phyloP scores from a whole-genome alignment of 2,329 filamentous ascomycete species.

The Neonectria faginata region DNA sequence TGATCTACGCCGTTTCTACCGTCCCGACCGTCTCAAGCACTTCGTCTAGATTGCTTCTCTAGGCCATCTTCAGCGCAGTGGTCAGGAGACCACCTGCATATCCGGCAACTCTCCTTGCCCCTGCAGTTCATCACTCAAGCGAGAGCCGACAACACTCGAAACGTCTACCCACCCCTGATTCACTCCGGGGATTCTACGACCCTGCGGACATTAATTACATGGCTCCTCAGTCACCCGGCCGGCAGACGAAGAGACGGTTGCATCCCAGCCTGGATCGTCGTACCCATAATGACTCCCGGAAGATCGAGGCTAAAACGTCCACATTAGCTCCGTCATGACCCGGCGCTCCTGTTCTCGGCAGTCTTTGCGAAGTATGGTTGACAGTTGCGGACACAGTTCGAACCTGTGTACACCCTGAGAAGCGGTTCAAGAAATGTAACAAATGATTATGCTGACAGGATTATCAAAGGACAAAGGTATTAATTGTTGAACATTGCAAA shows the following conservation, averaged over 20 bases:
- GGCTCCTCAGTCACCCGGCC: not conserved
- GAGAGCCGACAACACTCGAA: not conserved
- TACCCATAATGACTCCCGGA: not conserved
- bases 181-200: not conserved
- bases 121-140: slow-evolving; percentile 4
- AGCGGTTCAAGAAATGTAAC: not conserved
- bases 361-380: not conserved
- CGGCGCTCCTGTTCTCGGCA: not conserved
- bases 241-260: slow-evolving; percentile 4
- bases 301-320: slow-evolving; percentile 2
- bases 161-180: not conserved
- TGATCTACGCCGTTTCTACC: slow-evolving; percentile 12
- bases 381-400: not conserved
- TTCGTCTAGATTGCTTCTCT: not conserved
- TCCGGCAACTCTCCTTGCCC: slow-evolving; percentile 1
- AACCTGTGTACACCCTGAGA: not conserved
- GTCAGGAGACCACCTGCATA: not conserved
- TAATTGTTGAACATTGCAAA: slow-evolving; percentile 1
- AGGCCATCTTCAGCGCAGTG: not conserved
- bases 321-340: slow-evolving; percentile 5
- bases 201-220: slow-evolving; percentile 10
- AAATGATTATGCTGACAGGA: not conserved
- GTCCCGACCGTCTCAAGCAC: slow-evolving; percentile 6
- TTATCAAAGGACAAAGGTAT: slow-evolving; percentile 3
- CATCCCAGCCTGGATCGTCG: not conserved